phyloP scores from a whole-genome alignment of 2,329 filamentous ascomycete genomes.

The Microascus cirrosus region DNA sequence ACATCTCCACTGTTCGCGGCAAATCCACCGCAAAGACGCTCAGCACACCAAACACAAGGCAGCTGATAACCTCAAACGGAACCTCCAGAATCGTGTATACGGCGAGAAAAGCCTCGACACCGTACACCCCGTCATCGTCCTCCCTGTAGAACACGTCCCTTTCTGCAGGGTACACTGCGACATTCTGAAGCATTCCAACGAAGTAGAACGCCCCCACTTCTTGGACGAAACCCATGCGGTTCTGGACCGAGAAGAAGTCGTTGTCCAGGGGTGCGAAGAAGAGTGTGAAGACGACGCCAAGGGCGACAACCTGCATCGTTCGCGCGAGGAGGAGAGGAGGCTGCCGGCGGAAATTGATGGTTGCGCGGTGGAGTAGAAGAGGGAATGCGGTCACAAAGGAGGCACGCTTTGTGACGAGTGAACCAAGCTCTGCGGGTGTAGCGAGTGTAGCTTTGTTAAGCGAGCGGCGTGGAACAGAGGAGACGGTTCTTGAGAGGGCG shows the following conservation, averaged over 20 bases:
- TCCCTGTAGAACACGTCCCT: slow-evolving; percentile 70
- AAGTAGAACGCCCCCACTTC: slow-evolving; percentile 63
- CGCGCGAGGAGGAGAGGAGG: slow-evolving; percentile 53
- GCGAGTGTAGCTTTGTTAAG: slow-evolving; percentile 37
- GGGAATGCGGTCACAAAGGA: slow-evolving; percentile 53
- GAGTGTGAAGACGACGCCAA: slow-evolving; percentile 51
- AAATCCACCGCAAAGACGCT: slow-evolving; percentile 55
- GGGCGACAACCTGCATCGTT: slow-evolving; percentile 54
- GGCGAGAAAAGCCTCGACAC: slow-evolving; percentile 58
- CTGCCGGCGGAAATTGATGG: slow-evolving; percentile 59
- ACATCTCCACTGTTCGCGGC: slow-evolving; percentile 49
- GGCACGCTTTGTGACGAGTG: slow-evolving; percentile 51
- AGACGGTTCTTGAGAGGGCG: slow-evolving; percentile 6
- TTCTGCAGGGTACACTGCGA: slow-evolving; percentile 61
- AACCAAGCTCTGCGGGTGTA: slow-evolving; percentile 61
- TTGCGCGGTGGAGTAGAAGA: slow-evolving; percentile 53
- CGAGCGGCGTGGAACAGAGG: slow-evolving; percentile 23
- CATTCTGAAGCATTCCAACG: slow-evolving; percentile 70
- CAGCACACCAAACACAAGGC: slow-evolving; percentile 54
- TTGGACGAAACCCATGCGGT: slow-evolving; percentile 62
- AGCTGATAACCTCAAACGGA: slow-evolving; percentile 58
- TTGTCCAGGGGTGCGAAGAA: slow-evolving; percentile 63
- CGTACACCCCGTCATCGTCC: slow-evolving; percentile 62
- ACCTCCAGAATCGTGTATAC: slow-evolving; percentile 61
- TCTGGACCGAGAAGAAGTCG: slow-evolving; percentile 61